phyloP scores from a whole-genome alignment of 495 filamentous ascomycete species.

The Penicillium robsamsonii region DNA sequence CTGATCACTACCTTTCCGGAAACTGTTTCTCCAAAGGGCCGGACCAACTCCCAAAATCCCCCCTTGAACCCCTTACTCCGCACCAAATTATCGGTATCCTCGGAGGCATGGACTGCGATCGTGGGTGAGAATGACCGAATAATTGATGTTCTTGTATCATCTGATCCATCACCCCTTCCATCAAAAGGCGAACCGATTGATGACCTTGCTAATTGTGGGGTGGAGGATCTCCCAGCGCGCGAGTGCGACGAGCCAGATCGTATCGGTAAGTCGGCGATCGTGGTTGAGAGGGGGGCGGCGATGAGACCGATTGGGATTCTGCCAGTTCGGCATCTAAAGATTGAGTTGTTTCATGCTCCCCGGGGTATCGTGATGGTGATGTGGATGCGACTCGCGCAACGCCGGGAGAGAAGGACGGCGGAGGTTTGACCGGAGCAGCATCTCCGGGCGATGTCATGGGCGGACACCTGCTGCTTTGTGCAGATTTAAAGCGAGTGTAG shows the following conservation, averaged over 20 bases:
- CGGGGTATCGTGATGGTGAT: conserved; percentile 48
- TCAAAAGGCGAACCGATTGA: conserved; percentile 53
- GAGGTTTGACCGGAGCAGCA: conserved; percentile 60
- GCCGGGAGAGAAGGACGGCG: conserved; percentile 55
- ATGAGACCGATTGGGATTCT: conserved; percentile 52
- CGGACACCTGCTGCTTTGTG: conserved; percentile 43
- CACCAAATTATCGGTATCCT: conserved; percentile 77
- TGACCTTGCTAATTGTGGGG: conserved; percentile 55
- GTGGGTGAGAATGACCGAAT: conserved; percentile 83
- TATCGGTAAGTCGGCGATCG: conserved; percentile 39
- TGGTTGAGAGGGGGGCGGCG: conserved; percentile 40
- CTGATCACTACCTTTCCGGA: conserved; percentile 85
- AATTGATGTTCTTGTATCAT: conserved; percentile 71
- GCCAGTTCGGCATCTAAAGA: conserved; percentile 49
- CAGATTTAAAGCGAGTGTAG: conserved; percentile 14
- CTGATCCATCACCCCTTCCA: conserved; percentile 47
- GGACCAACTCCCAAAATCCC: conserved; percentile 78
- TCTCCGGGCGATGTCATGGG: conserved; percentile 63
- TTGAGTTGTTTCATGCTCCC: conserved; percentile 39
- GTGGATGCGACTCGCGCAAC: conserved; percentile 53
- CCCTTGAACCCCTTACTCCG: conserved; percentile 79
- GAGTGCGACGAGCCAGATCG: conserved; percentile 51
- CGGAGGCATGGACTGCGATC: conserved; percentile 76
- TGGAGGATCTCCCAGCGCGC: conserved; percentile 61
- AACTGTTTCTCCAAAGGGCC: conserved; percentile 88